A percentile compares a stretch with the other conserved stretches of the same genome.
These are phyloP conservation scores for Eimeria sp. DNA, from an alignment of 169 alveolate species.

Conservation along the genomic window DNA sequence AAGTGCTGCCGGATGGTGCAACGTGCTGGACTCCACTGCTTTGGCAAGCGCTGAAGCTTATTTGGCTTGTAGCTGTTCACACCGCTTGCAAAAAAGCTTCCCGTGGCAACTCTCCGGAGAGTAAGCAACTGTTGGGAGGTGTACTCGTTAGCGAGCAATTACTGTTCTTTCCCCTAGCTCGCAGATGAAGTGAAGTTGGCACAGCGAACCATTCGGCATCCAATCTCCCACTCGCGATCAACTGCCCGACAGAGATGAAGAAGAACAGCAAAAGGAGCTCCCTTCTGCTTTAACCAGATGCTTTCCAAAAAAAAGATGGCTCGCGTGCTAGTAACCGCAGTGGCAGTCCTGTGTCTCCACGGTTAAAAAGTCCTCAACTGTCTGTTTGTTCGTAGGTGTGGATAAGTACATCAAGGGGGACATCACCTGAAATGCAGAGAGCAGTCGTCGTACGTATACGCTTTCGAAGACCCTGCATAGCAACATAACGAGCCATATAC, in stretches of 20 bases:
- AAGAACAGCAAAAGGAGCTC: too few species aligned
- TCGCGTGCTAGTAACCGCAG: neutral
- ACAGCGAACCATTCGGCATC: neutral
- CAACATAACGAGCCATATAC: neutral
- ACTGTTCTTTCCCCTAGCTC: neutral
- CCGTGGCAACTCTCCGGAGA: neutral
- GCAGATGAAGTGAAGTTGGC: neutral
- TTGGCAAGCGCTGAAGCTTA: too few species aligned
- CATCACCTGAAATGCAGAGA: slow-evolving; percentile 8
- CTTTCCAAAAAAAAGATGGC: neutral
- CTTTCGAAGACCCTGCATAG: slow-evolving; percentile 20
- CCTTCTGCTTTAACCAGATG: neutral
- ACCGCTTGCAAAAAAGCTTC: too few species aligned
- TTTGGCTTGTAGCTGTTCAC: too few species aligned
- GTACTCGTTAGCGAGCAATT: neutral
- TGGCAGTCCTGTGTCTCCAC: neutral
- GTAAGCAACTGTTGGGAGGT: neutral
- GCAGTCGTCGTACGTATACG: neutral
- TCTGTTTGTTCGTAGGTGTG: slow-evolving; percentile 27
- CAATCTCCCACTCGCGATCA: neutral
- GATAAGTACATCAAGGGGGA: slow-evolving; percentile 18
- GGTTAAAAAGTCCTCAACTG: neutral
- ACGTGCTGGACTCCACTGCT: too few species aligned
- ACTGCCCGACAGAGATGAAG: neutral
- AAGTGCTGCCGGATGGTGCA: too few species aligned